phyloP scores from a whole-genome alignment of 2,329 filamentous ascomycete genomes.

The Fusarium foetens region DNA sequence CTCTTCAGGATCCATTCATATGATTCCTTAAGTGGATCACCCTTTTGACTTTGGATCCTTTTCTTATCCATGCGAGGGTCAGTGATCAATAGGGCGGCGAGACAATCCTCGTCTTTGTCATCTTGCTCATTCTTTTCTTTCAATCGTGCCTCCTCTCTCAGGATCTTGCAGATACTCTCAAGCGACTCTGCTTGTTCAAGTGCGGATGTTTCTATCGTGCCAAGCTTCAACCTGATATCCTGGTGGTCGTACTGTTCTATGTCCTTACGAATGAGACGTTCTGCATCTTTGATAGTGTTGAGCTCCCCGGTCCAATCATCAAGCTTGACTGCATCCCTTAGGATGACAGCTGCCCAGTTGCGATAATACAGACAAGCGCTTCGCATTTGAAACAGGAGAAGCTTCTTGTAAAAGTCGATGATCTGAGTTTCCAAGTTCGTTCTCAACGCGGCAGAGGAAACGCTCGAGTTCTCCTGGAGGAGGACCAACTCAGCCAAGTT shows the following conservation, averaged over 20 bases:
- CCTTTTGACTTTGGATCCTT: neutral
- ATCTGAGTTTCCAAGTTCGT: neutral
- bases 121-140: accelerated
- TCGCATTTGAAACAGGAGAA: accelerated
- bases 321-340: accelerated
- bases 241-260: neutral
- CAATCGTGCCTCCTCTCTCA: accelerated
- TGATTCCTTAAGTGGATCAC: neutral
- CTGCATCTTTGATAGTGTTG: neutral
- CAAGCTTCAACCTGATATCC: accelerated
- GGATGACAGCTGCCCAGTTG: accelerated
- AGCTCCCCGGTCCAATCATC: neutral
- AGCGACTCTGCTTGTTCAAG: accelerated
- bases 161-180: accelerated
- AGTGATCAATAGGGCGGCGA: accelerated
- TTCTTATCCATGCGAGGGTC: neutral
- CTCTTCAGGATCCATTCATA: neutral
- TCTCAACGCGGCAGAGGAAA: accelerated
- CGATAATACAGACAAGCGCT: neutral
- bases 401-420: accelerated
- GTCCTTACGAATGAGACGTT: accelerated
- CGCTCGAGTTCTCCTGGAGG: accelerated
- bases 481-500: neutral
- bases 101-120: accelerated
- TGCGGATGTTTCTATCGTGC: accelerated